Conservation (phyloP, 2,329 filamentous ascomycete genomes). For the Trichoderma asperellum region DNA sequence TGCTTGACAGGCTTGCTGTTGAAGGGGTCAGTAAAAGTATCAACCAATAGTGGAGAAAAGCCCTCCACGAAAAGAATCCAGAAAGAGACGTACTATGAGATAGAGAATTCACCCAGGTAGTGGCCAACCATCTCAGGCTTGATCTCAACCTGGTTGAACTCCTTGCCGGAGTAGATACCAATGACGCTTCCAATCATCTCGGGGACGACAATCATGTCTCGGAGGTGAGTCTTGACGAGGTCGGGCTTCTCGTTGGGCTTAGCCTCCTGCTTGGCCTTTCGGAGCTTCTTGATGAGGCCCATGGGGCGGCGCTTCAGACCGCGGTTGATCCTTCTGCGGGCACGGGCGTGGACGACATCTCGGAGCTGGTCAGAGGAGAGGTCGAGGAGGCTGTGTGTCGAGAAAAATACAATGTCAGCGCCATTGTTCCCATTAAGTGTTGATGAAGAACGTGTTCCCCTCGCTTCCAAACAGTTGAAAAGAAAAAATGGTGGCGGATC, state of each 20-base stretch:
- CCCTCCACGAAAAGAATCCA: slow-evolving; percentile 47
- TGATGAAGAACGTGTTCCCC: not conserved
- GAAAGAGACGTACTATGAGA: slow-evolving; percentile 78
- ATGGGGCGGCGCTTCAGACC: slow-evolving; percentile 99
- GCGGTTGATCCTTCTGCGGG: slow-evolving; percentile 98
- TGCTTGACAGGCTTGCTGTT: slow-evolving; percentile 98
- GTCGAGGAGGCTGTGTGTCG: slow-evolving; percentile 81
- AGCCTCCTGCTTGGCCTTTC: slow-evolving; percentile 98
- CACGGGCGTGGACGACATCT: slow-evolving; percentile 98
- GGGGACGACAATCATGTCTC: slow-evolving; percentile 99
- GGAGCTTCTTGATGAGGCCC: slow-evolving; percentile 99
- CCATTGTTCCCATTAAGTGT: not conserved
- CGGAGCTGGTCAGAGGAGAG: slow-evolving; percentile 98
- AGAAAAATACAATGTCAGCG: slow-evolving; percentile 2
- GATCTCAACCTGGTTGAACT: slow-evolving; percentile 99
- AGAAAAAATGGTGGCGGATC: not conserved
- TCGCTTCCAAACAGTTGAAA: slow-evolving; percentile 1
- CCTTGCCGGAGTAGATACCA: slow-evolving; percentile 99
- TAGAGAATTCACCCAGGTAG: slow-evolving; percentile 99
- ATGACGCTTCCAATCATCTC: slow-evolving; percentile 99
- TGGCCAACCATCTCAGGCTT: slow-evolving; percentile 99
- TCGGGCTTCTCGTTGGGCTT: slow-evolving; percentile 99
- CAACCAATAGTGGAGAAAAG: too few species aligned
- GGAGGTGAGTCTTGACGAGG: slow-evolving; percentile 98
- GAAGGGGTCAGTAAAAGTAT: slow-evolving; percentile 52